These are phyloP conservation scores for Yamadazyma friedrichii DNA, from an alignment of 1,139 yeast species.

Conservation along the genomic window DNA sequence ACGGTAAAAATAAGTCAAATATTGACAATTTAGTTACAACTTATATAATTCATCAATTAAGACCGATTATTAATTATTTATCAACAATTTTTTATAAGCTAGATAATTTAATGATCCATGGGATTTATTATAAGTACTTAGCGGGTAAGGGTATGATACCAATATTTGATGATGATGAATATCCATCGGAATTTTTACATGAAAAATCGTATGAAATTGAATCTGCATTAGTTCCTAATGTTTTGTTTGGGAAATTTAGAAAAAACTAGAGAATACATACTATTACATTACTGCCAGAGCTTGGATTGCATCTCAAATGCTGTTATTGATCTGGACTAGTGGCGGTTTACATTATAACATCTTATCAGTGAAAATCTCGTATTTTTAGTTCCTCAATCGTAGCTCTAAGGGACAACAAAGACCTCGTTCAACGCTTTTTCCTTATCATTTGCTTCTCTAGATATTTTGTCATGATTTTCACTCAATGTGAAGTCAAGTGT, in stretches of 20 bases:
- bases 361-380: no score
- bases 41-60: conserved; percentile 35
- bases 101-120: conserved; percentile 37
- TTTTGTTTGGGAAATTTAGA: conserved; percentile 24
- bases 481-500: no score
- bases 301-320: no score
- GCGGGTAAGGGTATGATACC: conserved; percentile 19
- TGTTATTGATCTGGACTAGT: no score
- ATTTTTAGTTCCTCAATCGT: not conserved
- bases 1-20: conserved; percentile 21
- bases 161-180: conserved; percentile 28
- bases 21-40: conserved; percentile 38
- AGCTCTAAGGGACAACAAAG: no score
- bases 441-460: no score
- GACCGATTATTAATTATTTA: conserved; percentile 30
- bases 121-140: conserved; percentile 30
- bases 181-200: conserved; percentile 22
- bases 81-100: conserved; percentile 23
- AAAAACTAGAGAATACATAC: conserved; percentile 1
- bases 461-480: no score
- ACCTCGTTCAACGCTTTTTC: no score
- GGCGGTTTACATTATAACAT: conserved; percentile 1
- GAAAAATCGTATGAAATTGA: conserved; percentile 10
- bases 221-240: conserved; percentile 13
- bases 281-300: no score